Evolutionary conservation across 345 rosid genomes (phyloP).

Genomic region (Aquilaria yunnanensis): DNA sequence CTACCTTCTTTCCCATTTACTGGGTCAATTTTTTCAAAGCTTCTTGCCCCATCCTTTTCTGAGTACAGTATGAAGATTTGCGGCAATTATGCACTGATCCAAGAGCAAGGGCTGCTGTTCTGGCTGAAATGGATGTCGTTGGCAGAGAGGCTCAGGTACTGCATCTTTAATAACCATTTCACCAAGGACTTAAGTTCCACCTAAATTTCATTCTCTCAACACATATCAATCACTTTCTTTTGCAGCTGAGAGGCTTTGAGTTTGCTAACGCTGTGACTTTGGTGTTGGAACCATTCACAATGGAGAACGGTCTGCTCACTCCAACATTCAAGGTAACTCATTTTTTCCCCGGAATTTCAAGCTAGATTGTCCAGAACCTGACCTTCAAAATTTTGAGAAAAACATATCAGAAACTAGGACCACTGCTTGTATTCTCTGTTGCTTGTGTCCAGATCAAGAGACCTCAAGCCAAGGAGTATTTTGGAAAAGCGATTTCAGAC

Average conservation of each 20-base stretch:
- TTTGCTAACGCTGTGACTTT: constrained; percentile 87
- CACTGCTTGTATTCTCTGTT: constrained; percentile 1
- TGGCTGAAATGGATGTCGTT: constrained; percentile 70
- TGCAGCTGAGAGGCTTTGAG: constrained; percentile 89
- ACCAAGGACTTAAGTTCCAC: constrained; percentile 17
- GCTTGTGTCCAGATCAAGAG: constrained; percentile 51
- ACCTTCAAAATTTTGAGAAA: not conserved
- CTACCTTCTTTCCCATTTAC: not conserved
- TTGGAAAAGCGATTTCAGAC: constrained; percentile 40
- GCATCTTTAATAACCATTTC: constrained; percentile 1
- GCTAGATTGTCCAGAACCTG: not conserved
- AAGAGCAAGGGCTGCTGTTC: constrained; percentile 63
- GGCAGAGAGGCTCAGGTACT: constrained; percentile 90
- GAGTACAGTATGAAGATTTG: constrained; percentile 47
- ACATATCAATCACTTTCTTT: not conserved
- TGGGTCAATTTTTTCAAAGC: no score
- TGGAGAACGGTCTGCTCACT: constrained; percentile 85
- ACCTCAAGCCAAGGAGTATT: constrained; percentile 86
- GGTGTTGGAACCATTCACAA: constrained; percentile 70
- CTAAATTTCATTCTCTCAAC: constrained; percentile 3
- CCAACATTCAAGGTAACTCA: constrained; percentile 86
- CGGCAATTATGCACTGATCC: constrained; percentile 71
- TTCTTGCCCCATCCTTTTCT: constrained; percentile 2
- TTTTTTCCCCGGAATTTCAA: not conserved
- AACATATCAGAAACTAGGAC: not conserved